Evolutionary conservation across 1,139 yeast genomes (phyloP).

Genomic region (Pichia sp.): DNA sequence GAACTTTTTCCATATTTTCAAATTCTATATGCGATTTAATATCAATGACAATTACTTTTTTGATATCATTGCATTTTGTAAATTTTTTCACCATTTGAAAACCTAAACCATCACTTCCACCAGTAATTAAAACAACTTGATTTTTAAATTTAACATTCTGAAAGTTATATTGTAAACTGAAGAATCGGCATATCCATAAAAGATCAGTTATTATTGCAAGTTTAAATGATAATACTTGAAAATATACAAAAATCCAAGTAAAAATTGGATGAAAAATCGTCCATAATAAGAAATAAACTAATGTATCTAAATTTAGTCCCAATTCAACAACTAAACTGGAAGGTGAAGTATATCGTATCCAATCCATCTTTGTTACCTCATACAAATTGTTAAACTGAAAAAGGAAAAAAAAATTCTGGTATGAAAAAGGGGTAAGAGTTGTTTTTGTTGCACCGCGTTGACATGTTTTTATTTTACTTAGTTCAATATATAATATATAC

Average conservation of each 20-base stretch:
- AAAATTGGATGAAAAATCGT: slow-evolving; percentile 22
- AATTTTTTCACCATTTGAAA: slow-evolving; percentile 19
- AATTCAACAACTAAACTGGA: slow-evolving; percentile 15
- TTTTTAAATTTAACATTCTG: background rate
- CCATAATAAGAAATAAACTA: slow-evolving; percentile 16
- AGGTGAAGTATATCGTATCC: slow-evolving; percentile 11
- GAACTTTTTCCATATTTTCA: slow-evolving; percentile 1
- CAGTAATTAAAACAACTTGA: slow-evolving; percentile 25
- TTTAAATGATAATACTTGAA: background rate
- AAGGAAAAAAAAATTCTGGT: background rate
- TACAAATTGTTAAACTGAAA: background rate
- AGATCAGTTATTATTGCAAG: slow-evolving; percentile 9
- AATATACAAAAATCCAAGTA: slow-evolving; percentile 12
- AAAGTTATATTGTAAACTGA: slow-evolving; percentile 9
- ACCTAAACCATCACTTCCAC: slow-evolving; percentile 31
- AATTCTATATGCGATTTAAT: slow-evolving; percentile 1
- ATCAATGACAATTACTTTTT: slow-evolving; percentile 16
- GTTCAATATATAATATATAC: too few relatives aligned
- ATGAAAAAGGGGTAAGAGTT: background rate
- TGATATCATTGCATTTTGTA: background rate
- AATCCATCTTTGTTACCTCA: background rate
- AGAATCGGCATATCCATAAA: slow-evolving; percentile 20
- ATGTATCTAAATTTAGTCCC: slow-evolving; percentile 19
- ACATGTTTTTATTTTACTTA: background rate
- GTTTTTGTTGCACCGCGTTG: background rate